phyloP scores from a whole-genome alignment of 2,329 filamentous ascomycete species.

The Didymella segeticola region DNA sequence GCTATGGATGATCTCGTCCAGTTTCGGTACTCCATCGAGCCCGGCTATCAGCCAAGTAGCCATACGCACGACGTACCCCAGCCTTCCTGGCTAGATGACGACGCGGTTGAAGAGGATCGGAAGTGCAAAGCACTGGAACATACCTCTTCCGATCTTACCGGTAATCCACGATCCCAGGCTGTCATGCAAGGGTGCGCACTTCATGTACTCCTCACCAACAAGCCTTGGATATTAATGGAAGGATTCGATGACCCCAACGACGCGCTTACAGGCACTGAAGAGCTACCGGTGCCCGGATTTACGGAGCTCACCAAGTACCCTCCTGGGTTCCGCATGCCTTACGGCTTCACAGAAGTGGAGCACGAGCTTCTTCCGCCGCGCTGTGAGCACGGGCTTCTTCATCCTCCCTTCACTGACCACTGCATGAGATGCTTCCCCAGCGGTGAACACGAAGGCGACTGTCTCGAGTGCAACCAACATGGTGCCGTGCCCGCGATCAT shows the following conservation, averaged over 20 bases:
- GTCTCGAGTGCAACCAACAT: neutral
- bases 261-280: neutral
- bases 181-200: neutral
- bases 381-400: neutral
- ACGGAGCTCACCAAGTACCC: neutral
- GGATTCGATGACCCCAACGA: neutral
- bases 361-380: neutral
- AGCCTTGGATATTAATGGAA: neutral
- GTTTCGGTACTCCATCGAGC: neutral
- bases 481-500: neutral
- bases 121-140: neutral
- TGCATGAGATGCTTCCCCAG: conserved; percentile 1
- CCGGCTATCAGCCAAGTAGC: neutral
- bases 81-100: neutral
- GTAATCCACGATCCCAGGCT: neutral
- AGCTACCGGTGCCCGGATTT: neutral
- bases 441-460: neutral
- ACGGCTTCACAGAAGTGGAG: neutral
- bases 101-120: neutral
- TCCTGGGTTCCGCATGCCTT: neutral
- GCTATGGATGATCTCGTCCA: neutral
- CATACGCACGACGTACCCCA: neutral
- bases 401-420: neutral
- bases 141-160: neutral
- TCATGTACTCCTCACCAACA: neutral